Conservation (phyloP, 2,329 filamentous ascomycete genomes). For the Aspergillus caelatus region DNA sequence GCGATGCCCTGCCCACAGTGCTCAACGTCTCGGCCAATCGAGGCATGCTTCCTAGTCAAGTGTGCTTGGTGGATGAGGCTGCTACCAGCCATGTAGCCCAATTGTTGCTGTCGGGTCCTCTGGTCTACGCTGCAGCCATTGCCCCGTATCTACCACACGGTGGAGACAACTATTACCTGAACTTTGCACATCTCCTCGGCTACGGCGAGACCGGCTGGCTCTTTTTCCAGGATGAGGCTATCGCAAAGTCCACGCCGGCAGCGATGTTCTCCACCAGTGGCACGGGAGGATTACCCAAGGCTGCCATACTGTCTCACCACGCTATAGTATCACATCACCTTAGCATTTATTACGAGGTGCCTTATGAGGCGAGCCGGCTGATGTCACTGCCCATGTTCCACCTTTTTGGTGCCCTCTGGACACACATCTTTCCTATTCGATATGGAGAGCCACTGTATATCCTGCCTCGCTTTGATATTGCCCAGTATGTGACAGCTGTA, state of each 20-base stretch:
- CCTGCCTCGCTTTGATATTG: constrained; percentile 49
- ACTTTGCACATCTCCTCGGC: constrained; percentile 44
- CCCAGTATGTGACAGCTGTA: constrained; percentile 44
- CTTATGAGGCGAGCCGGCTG: constrained; percentile 47
- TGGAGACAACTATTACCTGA: constrained; percentile 22
- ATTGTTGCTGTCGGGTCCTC: constrained; percentile 29
- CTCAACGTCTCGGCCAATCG: constrained; percentile 35
- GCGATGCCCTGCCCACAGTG: constrained; percentile 41
- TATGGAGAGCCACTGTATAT: constrained; percentile 52
- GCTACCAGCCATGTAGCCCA: constrained; percentile 34
- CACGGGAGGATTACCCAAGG: constrained; percentile 64
- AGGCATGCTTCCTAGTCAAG: constrained; percentile 34
- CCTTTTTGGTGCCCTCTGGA: constrained; percentile 52
- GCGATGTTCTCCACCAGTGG: constrained; percentile 59
- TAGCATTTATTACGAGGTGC: constrained; percentile 46
- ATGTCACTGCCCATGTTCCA: constrained; percentile 59
- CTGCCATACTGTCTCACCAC: constrained; percentile 60
- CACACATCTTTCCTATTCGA: constrained; percentile 50
- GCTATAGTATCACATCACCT: constrained; percentile 58
- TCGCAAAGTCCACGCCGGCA: constrained; percentile 52
- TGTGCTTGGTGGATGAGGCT: constrained; percentile 41
- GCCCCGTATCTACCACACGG: constrained; percentile 18
- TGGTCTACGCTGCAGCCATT: constrained; percentile 24
- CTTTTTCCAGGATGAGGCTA: constrained; percentile 45
- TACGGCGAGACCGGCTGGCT: constrained; percentile 54